A percentile compares a stretch with the other conserved stretches of the same genome.
These are phyloP conservation scores for Malbranchea zuffiana DNA, from an alignment of 2,329 filamentous ascomycete genomes.

Conservation along the genomic window DNA sequence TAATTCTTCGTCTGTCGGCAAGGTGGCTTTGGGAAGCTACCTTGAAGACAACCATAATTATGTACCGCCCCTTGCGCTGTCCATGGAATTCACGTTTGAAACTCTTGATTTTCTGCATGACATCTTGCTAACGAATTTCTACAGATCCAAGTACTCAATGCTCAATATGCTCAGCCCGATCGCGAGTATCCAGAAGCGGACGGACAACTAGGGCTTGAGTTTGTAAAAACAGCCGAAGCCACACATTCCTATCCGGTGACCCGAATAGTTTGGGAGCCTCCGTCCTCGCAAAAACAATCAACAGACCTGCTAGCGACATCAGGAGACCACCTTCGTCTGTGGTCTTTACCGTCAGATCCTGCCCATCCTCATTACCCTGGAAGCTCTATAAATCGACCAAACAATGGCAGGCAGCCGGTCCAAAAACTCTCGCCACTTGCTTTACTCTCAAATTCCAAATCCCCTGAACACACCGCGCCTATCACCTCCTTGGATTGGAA, in stretches of 20 bases:
- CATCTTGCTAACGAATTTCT: conserved; percentile 10
- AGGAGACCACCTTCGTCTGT: conserved; percentile 83
- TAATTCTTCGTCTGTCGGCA: conserved; percentile 60
- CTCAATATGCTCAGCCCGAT: conserved; percentile 61
- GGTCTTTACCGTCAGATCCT: conserved; percentile 62
- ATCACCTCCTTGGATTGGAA: conserved; percentile 98
- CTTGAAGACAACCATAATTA: conserved; percentile 97
- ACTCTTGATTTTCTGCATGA: not conserved
- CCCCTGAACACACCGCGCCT: conserved; percentile 92
- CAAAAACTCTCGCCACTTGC: conserved; percentile 85
- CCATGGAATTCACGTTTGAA: conserved; percentile 8
- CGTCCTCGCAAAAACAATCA: conserved; percentile 85
- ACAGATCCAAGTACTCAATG: conserved; percentile 94
- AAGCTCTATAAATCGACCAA: conserved; percentile 60
- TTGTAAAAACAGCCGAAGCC: conserved; percentile 86
- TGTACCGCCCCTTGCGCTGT: conserved; percentile 41
- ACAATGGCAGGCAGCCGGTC: conserved; percentile 51
- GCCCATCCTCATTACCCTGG: conserved; percentile 47
- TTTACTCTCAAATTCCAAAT: conserved; percentile 93
- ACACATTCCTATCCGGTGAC: conserved; percentile 97
- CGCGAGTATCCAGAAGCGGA: conserved; percentile 51
- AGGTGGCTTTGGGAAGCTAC: conserved; percentile 91
- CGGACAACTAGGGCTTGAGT: conserved; percentile 71
- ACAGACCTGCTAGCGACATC: conserved; percentile 92
- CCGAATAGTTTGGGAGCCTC: conserved; percentile 88